Percentiles rank a stretch among this genome's conserved stretches.
phyloP scores from a whole-genome alignment of 352 stramenopile genomes.

The Paralagenidium karlingii region DNA sequence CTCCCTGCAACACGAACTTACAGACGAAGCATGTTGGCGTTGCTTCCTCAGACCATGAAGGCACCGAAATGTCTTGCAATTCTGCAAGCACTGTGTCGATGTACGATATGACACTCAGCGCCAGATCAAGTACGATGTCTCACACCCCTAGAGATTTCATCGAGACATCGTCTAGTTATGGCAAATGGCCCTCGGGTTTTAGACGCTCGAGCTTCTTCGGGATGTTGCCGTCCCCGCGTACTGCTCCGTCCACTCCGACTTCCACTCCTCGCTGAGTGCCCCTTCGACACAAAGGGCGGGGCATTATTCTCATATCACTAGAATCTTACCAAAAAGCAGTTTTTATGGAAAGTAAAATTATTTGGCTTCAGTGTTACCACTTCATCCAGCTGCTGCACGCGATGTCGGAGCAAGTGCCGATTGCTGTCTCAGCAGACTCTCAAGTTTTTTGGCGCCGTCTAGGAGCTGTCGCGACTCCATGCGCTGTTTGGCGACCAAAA shows the following conservation, averaged over 20 bases:
- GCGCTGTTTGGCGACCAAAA: slow-evolving; percentile 57
- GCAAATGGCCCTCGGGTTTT: too few species aligned
- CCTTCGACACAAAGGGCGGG: neutral
- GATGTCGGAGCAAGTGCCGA: neutral
- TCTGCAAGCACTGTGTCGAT: neutral
- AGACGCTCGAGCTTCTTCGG: too few species aligned
- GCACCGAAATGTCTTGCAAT: slow-evolving; percentile 1
- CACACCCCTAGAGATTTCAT: too few species aligned
- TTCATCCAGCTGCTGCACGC: neutral
- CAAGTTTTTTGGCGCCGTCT: slow-evolving; percentile 35
- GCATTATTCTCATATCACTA: too few species aligned
- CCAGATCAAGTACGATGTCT: too few species aligned
- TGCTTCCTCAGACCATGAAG: neutral
- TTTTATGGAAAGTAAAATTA: neutral
- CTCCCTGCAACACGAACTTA: slow-evolving; percentile 59
- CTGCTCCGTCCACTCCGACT: neutral
- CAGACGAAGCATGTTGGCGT: neutral
- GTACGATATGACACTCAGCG: neutral
- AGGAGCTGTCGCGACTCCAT: slow-evolving; percentile 66
- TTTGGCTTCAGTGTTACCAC: neutral
- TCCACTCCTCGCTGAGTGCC: neutral
- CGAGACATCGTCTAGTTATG: too few species aligned
- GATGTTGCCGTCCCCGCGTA: too few species aligned
- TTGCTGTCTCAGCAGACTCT: slow-evolving; percentile 8
- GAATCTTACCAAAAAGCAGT: too few species aligned